Evolutionary conservation across 1,139 yeast species (phyloP).

Genomic region (Yamadazyma sp.): DNA sequence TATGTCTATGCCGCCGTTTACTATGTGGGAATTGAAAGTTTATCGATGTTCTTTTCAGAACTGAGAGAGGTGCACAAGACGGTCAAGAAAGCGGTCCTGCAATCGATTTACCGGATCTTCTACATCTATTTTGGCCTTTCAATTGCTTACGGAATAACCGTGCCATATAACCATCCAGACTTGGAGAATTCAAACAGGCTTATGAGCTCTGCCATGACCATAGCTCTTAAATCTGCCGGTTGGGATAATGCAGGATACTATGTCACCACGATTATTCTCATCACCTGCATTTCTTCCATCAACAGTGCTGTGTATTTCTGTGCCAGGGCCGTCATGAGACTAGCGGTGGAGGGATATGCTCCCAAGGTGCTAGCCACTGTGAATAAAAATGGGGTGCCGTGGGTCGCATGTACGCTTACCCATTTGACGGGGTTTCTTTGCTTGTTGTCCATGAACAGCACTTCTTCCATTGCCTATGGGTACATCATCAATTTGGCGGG

Average conservation of each 20-base stretch:
- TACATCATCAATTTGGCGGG: slow-evolving; percentile 45
- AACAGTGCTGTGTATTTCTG: slow-evolving; percentile 46
- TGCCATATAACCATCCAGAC: slow-evolving; percentile 38
- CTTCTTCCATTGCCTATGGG: slow-evolving; percentile 42
- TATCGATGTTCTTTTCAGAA: slow-evolving; percentile 69
- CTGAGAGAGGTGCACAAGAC: slow-evolving; percentile 55
- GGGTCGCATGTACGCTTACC: slow-evolving; percentile 39
- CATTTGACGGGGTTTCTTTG: slow-evolving; percentile 36
- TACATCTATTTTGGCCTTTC: slow-evolving; percentile 42
- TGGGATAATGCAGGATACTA: slow-evolving; percentile 41
- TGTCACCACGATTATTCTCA: slow-evolving; percentile 41
- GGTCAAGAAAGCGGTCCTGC: slow-evolving; percentile 57
- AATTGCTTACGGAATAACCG: slow-evolving; percentile 39
- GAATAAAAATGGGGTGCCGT: slow-evolving; percentile 37
- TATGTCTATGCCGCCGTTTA: slow-evolving; percentile 61
- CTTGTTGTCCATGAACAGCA: slow-evolving; percentile 24
- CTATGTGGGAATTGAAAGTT: slow-evolving; percentile 64
- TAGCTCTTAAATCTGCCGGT: slow-evolving; percentile 54
- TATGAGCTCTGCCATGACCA: slow-evolving; percentile 62
- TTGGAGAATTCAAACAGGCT: slow-evolving; percentile 33
- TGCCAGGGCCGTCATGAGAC: slow-evolving; percentile 37
- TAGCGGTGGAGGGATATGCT: slow-evolving; percentile 39
- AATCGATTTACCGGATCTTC: slow-evolving; percentile 40
- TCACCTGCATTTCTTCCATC: slow-evolving; percentile 43
- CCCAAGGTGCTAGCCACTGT: slow-evolving; percentile 35